phyloP scores from a whole-genome alignment of 345 rosid genomes.

The Angophora floribunda region DNA sequence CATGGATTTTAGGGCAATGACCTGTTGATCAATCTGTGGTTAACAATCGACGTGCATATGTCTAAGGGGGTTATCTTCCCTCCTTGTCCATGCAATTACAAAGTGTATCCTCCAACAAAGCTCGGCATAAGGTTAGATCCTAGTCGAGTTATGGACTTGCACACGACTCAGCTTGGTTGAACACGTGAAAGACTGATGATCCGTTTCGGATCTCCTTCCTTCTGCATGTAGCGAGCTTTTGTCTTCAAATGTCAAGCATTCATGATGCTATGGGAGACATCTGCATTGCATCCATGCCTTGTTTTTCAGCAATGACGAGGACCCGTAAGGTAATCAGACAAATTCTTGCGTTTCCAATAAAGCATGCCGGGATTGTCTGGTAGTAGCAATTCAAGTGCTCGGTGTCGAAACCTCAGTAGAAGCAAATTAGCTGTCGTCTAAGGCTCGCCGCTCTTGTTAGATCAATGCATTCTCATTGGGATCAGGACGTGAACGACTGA shows the following conservation, averaged over 20 bases:
- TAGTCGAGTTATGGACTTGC: not conserved
- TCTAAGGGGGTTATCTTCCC: not conserved
- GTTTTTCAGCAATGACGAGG: not conserved
- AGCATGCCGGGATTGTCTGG: not conserved
- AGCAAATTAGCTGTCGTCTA: not conserved
- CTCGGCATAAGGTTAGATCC: not conserved
- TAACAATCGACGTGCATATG: not conserved
- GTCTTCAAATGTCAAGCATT: not conserved
- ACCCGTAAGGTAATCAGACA: not conserved
- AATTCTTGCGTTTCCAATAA: not conserved
- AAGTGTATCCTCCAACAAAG: not conserved
- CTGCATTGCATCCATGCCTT: not conserved
- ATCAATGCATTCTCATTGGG: not conserved
- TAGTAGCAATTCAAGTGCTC: not conserved
- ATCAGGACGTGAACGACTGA: not conserved
- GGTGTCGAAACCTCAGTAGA: not conserved
- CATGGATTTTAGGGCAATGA: not conserved
- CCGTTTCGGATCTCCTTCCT: not conserved
- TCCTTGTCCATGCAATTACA: not conserved
- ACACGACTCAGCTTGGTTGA: not conserved
- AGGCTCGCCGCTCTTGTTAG: not conserved
- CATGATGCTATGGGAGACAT: not conserved
- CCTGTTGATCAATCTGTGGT: not conserved
- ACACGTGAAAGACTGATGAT: not conserved
- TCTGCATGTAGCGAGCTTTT: not conserved